These are phyloP conservation scores for Xylaria sp. DNA, from an alignment of 2,329 filamentous ascomycete species.

Conservation along the genomic window DNA sequence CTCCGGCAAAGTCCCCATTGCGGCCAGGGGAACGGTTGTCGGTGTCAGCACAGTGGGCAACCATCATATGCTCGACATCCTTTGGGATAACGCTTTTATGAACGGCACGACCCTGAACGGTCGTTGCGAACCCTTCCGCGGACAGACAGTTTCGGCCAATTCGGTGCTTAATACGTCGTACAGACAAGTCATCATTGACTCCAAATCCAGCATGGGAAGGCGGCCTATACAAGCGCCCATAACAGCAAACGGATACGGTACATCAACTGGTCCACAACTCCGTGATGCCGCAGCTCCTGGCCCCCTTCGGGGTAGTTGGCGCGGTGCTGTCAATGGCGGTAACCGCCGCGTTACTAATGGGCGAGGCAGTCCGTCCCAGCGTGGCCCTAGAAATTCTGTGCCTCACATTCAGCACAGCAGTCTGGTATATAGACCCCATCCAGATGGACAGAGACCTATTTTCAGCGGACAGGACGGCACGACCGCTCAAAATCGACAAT, in stretches of 20 bases:
- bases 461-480: conserved; percentile 21
- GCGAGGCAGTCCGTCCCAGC: conserved; percentile 40
- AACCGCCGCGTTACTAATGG: conserved; percentile 47
- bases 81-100: conserved; percentile 97
- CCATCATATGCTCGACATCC: conserved; percentile 82
- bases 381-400: conserved; percentile 41
- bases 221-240: conserved; percentile 52
- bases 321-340: conserved; percentile 59
- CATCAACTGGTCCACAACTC: conserved; percentile 62
- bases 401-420: conserved; percentile 58
- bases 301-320: conserved; percentile 62
- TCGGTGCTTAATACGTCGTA: conserved; percentile 87
- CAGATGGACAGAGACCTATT: conserved; percentile 31
- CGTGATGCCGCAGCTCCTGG: conserved; percentile 61
- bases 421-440: conserved; percentile 55
- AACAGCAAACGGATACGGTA: conserved; percentile 40
- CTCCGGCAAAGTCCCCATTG: conserved; percentile 93
- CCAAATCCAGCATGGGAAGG: conserved; percentile 63
- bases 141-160: conserved; percentile 87
- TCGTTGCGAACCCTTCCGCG: conserved; percentile 89
- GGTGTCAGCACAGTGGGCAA: conserved; percentile 89
- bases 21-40: conserved; percentile 88
- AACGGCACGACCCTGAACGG: conserved; percentile 91
- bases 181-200: conserved; percentile 77
- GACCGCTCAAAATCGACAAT: conserved; percentile 7